Evolutionary conservation across 2,329 filamentous ascomycete genomes (phyloP).

Genomic region (Fusarium subglutinans): DNA sequence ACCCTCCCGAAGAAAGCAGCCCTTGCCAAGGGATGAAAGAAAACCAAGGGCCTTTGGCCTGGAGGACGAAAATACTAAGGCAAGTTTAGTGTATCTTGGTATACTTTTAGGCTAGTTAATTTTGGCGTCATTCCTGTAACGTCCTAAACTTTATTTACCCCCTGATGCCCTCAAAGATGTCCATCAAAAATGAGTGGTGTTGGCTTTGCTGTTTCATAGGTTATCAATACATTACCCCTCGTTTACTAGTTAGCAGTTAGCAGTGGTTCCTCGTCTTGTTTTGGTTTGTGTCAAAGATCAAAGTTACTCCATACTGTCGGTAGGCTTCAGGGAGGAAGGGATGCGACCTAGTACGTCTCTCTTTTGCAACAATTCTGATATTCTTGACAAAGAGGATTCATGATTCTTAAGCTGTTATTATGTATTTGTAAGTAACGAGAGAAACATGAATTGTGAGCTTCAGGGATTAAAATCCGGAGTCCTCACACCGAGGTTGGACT

Average conservation of each 20-base stretch:
- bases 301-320: not conserved
- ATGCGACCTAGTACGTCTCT: constrained; percentile 4
- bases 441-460: constrained; percentile 11
- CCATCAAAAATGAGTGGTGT: constrained; percentile 7
- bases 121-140: not conserved
- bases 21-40: not conserved
- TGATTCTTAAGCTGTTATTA: not conserved
- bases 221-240: constrained; percentile 12
- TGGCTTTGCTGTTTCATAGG: constrained; percentile 37
- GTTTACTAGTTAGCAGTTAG: constrained; percentile 11
- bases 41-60: not conserved
- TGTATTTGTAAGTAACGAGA: not conserved
- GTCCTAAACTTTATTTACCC: not conserved
- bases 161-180: not conserved
- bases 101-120: not conserved
- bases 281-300: not conserved
- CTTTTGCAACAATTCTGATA: not conserved
- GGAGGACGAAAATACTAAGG: not conserved
- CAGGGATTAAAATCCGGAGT: not conserved
- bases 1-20: constrained; percentile 14
- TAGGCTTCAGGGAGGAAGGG: not conserved
- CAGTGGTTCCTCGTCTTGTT: constrained; percentile 19
- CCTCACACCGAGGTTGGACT: constrained; percentile 3
- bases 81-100: not conserved
- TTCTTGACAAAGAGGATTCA: constrained; percentile 1